Percentiles rank a stretch among this genome's conserved stretches.
Evolutionary conservation across 495 filamentous ascomycete genomes (phyloP).

Genomic region (Daldinia decipiens): DNA sequence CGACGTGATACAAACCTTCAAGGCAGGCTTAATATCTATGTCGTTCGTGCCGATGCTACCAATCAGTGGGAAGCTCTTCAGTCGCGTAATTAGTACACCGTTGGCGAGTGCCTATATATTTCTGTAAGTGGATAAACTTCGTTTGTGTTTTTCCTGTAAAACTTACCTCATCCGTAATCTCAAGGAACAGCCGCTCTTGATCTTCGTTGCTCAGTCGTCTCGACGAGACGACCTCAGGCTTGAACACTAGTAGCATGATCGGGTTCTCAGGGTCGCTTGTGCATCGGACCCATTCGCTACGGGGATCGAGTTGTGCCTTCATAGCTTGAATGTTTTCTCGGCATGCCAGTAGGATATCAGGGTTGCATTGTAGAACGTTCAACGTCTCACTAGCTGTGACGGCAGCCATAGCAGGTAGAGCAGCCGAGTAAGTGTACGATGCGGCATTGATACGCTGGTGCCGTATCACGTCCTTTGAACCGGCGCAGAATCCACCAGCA

Average conservation of each 20-base stretch:
- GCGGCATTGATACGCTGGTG: slow-evolving; percentile 92
- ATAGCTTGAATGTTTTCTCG: slow-evolving; percentile 85
- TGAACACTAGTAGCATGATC: slow-evolving; percentile 83
- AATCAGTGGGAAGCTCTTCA: slow-evolving; percentile 78
- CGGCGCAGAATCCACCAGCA: slow-evolving; percentile 95
- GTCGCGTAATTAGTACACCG: slow-evolving; percentile 84
- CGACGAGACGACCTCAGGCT: slow-evolving; percentile 80
- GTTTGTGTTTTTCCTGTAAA: neutral
- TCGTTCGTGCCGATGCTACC: slow-evolving; percentile 65
- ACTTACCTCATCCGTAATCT: slow-evolving; percentile 91
- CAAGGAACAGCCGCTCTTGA: slow-evolving; percentile 86
- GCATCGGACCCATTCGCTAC: slow-evolving; percentile 90
- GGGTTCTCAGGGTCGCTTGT: slow-evolving; percentile 87
- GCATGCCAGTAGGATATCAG: slow-evolving; percentile 77
- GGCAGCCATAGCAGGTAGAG: slow-evolving; percentile 90
- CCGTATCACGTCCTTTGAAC: slow-evolving; percentile 86
- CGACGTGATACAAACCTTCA: slow-evolving; percentile 90
- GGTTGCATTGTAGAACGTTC: slow-evolving; percentile 81
- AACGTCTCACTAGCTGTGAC: slow-evolving; percentile 93
- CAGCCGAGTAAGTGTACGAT: slow-evolving; percentile 94
- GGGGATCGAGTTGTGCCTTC: slow-evolving; percentile 86
- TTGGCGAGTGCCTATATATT: slow-evolving; percentile 73
- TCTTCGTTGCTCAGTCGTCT: slow-evolving; percentile 74
- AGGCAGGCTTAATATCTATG: slow-evolving; percentile 74
- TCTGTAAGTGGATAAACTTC: slow-evolving; percentile 21